phyloP scores from a whole-genome alignment of 2,329 filamentous ascomycete genomes.

The Trichoderma koningii region DNA sequence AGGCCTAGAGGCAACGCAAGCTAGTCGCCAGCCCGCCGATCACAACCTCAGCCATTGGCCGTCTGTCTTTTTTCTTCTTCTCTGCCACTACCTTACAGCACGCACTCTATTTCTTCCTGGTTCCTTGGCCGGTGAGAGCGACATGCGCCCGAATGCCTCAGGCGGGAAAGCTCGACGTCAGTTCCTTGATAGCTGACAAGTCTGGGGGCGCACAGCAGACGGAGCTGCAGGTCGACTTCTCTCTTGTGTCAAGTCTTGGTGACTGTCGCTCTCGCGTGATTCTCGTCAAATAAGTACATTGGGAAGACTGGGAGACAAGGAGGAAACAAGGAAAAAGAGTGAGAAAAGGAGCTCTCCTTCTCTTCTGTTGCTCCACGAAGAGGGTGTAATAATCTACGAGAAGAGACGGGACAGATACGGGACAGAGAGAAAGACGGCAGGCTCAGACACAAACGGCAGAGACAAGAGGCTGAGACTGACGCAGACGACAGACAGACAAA shows the following conservation, averaged over 20 bases:
- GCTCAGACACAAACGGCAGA: no score
- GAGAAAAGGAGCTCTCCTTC: not conserved
- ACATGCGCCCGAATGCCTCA: not conserved
- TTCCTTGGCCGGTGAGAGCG: not conserved
- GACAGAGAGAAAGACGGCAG: no score
- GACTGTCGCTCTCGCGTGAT: not conserved
- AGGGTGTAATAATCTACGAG: not conserved
- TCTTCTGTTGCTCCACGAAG: not conserved
- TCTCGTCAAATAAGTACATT: no score
- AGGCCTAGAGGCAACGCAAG: no score
- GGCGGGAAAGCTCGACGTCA: not conserved
- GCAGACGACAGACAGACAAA: no score
- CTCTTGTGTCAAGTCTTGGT: not conserved
- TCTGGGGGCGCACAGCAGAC: constrained; percentile 2
- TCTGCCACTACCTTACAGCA: no score
- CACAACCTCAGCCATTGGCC: constrained; percentile 21
- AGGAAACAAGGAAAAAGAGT: not conserved
- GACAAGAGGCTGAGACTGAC: no score
- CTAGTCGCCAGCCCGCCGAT: constrained; percentile 18
- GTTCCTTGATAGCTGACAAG: not conserved
- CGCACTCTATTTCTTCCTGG: no score
- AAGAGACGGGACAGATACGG: no score
- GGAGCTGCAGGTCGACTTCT: not conserved
- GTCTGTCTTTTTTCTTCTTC: not conserved
- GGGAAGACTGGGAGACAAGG: not conserved